Base-by-base conservation (phyloP, 306 rosid species). In the Trifolium dubium region DNA sequence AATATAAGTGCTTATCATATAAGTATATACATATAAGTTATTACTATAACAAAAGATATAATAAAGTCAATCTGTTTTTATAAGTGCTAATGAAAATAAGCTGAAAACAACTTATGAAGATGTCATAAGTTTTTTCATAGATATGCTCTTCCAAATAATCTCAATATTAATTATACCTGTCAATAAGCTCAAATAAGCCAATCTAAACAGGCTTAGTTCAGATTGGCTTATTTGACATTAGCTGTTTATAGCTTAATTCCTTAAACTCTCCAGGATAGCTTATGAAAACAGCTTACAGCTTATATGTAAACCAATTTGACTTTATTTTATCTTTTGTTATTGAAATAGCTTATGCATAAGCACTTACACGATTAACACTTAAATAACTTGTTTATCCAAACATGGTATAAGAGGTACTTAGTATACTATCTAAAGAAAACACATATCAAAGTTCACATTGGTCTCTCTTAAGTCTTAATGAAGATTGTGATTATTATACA, bases 401-500 rank as follows among this genome's bases (percentile, higher is more conserved):
- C 14, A 54, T 12, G 0, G 32, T 1, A 54, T 58, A 58, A 29
- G 17, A 37, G 43, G 44, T 66, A 34, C 3, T 41, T 50, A 80
- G 6, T 19, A 46, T 47, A n/a, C 65, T 15, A 69, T 51, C 67
- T 9, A 69, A 41, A 51, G 67, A 55, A 4, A 77, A 73, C 15
- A 53, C 17, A 64, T 6, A 54, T 11, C 29, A 58, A 58, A 58
- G 13, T 60, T 28, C 12, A 59, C 39, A 11, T 23, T 49, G 64
- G 50, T 69, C 34, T 73, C 32, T 62, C 73, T 58, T 55, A 23
- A 71, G 23, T 62, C 73, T 58, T 55, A 23, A 71, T 47, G 66
- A 8, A 74, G 47, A 62, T 31, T 40, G 41, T 71, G 40, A 13
- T 65, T 65, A 13, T 65, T 65, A 49, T 31, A 71, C 59, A 17